These are phyloP conservation scores for Pichia membranifaciens DNA, from an alignment of 805 yeast species.

Conservation along the genomic window DNA sequence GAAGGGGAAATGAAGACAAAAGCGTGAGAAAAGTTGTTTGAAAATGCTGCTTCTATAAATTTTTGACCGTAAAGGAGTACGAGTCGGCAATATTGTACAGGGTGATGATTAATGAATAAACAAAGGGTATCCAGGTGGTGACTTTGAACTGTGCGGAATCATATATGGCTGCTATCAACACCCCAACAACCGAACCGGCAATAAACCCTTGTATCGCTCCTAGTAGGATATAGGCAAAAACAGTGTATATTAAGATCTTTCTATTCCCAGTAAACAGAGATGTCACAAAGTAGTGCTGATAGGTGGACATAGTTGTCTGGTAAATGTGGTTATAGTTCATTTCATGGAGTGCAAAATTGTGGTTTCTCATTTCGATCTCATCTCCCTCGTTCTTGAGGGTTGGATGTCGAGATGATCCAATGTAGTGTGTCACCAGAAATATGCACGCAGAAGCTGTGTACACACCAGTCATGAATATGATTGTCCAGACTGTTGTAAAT, in stretches of 20 bases:
- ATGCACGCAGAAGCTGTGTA: constrained; percentile 60
- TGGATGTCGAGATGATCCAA: constrained; percentile 20
- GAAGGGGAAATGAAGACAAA: too few species aligned
- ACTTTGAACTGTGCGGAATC: constrained; percentile 74
- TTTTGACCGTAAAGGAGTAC: constrained; percentile 50
- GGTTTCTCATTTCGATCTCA: background rate
- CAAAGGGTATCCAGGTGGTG: constrained; percentile 94
- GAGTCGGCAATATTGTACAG: constrained; percentile 62
- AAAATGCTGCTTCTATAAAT: background rate
- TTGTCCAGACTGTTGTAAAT: constrained; percentile 77
- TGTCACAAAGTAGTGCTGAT: constrained; percentile 7
- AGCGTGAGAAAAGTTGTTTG: too few species aligned
- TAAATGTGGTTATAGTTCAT: constrained; percentile 3
- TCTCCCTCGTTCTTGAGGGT: background rate
- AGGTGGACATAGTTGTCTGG: constrained; percentile 2
- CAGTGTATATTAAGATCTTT: constrained; percentile 34
- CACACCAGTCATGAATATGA: constrained; percentile 59
- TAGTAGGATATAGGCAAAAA: constrained; percentile 41
- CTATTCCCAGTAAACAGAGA: constrained; percentile 7
- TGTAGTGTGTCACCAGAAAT: constrained; percentile 49
- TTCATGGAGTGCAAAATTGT: constrained; percentile 3
- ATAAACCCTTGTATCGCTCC: constrained; percentile 63
- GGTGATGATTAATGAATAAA: constrained; percentile 67
- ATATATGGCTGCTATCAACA: constrained; percentile 69
- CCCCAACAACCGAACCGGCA: constrained; percentile 72